Base-by-base conservation (phyloP, 176 grass and related monocot genomes). In the Aechmea fasciata region DNA sequence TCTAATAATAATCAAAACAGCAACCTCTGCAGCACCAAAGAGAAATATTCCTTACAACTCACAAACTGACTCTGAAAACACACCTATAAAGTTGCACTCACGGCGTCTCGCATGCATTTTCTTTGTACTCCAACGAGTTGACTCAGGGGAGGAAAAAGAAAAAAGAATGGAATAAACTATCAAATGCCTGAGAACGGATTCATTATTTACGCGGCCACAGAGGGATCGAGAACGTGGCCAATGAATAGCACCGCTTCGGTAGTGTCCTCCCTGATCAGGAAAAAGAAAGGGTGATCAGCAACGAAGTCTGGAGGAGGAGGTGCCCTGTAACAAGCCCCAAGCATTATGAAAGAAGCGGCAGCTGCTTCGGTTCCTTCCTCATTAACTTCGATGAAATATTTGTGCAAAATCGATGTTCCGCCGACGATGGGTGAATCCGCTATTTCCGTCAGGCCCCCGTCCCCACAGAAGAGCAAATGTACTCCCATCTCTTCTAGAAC, bases 351-450 rank as follows among this genome's bases (percentile, higher is more conserved):
- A 11, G 71, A 73, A 0, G 83, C 80, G 3, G 87, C 79, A 14
- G 87, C 66, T 4, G 79, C 84, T 65, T 83, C 70, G 7, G 87
- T 90, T 14, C 76, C 87, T 75, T 87, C 79, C 77, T 96, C 91
- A 25, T 90, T 80, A 50, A 90, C 84, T 69, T 87, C 82, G 23
- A 90, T 72, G 67, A 80, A 80, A 29, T 73, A 77, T 64, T 87
- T 65, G 67, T 90, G 84, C 52, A 73, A 81, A 59, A 87, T 57
- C 0, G 41, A 63, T n/a, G 53, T 64, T 17, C 80, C 63, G 57
- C 68, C 23, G 9, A 26, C 13, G 9, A 61, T 26, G 15, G 54
- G 3, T 13, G 62, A 55, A 11, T 69, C 79, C 28, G 69, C 48
- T 76, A 96, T 87, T 14, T 85, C 84, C 1, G 79, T 64, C 53